Evolutionary conservation across 2,329 filamentous ascomycete genomes (phyloP), one percentile per base, ranked within the genome.

Genomic region (Xylariaceae sp.): DNA sequence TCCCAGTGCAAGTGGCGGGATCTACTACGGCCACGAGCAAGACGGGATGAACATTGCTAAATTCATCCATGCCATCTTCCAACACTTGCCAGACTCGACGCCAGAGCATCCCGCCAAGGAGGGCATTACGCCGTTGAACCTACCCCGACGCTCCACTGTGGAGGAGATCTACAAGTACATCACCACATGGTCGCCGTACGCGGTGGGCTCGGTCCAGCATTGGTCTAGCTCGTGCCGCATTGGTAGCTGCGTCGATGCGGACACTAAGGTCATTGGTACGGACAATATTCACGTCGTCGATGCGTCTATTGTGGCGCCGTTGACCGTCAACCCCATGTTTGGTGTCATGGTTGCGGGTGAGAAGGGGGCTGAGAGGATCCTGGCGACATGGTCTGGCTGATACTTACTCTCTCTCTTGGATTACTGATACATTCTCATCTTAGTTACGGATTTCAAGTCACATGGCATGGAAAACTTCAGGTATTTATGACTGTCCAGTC

Each of bases 281-380:
- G 60, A 73, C 1, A 83, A 83, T 65, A 67, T 83, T 23, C 76
- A 80, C 59, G 79, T 83, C 1, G 73, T 82, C 2, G 80, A 83
- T 66, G 77, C 75, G 0, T 79, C 76, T 41, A 80, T 82, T 45
- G 62, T 81, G 6, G 68, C 75, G 35, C 80, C 80, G 0, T 67
- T 83, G 64, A 82, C 78, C 0, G 79, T 80, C 1, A 83, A 83
- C 64, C 81, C 81, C 1, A 79, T 80, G 63, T 79, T 82, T 67
- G 80, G 79, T 0, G 74, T 81, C 30, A 82, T 83, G 79, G 76
- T 80, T 17, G 80, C 77, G 3, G 81, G 75, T 0, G 81, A 83
- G 72, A 76, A 74, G 63, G 81, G 76, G 1, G 74, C 76, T 2
- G 80, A 82, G 69, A 72, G 77, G 64, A 80, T 83, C n/a, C 18